phyloP scores from a whole-genome alignment of 345 rosid genomes.

The Bruguiera gymnorhiza region DNA sequence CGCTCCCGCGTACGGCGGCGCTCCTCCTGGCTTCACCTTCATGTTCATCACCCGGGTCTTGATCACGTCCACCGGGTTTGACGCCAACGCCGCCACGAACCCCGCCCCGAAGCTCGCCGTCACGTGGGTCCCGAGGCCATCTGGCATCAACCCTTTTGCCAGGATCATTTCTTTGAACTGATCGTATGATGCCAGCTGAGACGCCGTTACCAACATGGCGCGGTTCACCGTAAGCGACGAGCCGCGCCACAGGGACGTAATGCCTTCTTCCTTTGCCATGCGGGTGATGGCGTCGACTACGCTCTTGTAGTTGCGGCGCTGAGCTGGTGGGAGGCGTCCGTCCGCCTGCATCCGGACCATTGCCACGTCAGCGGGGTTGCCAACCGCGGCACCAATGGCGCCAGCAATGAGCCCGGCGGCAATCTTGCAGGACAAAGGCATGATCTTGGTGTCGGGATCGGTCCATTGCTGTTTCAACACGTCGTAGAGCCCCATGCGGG shows the following conservation, averaged over 20 bases:
- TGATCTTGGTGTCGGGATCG: slow-evolving; percentile 48
- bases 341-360: slow-evolving; percentile 97
- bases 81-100: slow-evolving; percentile 72
- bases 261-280: slow-evolving; percentile 71
- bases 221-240: slow-evolving; percentile 76
- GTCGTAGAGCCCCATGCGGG: slow-evolving; percentile 87
- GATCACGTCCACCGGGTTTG: slow-evolving; percentile 86
- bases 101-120: slow-evolving; percentile 81
- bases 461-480: slow-evolving; percentile 69
- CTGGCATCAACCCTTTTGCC: slow-evolving; percentile 46
- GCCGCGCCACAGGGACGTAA: slow-evolving; percentile 78
- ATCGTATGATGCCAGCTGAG: slow-evolving; percentile 83
- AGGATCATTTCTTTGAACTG: slow-evolving; percentile 68
- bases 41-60: slow-evolving; percentile 87
- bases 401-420: slow-evolving; percentile 72
- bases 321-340: slow-evolving; percentile 57
- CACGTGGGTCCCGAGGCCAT: slow-evolving; percentile 73
- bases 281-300: slow-evolving; percentile 67
- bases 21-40: slow-evolving; percentile 63
- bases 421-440: slow-evolving; percentile 54
- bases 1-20: slow-evolving; percentile 71
- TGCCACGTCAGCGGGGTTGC: slow-evolving; percentile 90
- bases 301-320: slow-evolving; percentile 77
- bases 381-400: slow-evolving; percentile 74
- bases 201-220: slow-evolving; percentile 83